Evolutionary conservation across 768 basidiomycete genomes (phyloP), one percentile per base, ranked within the genome.

Genomic region (Leucosporidium yakuticum): DNA sequence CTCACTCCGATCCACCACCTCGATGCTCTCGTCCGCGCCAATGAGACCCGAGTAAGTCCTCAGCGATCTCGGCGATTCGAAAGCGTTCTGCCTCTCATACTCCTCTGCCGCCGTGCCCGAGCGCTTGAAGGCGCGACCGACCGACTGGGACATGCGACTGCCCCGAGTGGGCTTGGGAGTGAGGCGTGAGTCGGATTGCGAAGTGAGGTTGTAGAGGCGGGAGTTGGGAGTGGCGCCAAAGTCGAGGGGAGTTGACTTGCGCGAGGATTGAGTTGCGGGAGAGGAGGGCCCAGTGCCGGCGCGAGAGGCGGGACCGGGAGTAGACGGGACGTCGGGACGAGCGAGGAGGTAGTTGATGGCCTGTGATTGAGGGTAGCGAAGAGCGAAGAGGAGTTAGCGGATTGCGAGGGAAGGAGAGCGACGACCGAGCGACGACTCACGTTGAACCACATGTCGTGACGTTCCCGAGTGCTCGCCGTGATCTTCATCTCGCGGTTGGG

Each of bases 401-500:
- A 15, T 15, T 9, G 39, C 39, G 17, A 44, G 6, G 39, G 11
- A 15, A 44, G 6, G 39, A 44, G 39, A 44, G 14, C 34, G 12
- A 12, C 34, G 39, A 3, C 14, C 14, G 39, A 44, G 39, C 14
- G 34, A 36, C 39, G 39, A 66, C 51, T 49, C 50, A 69, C 51
- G 59, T 47, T 89, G 62, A 91, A 81, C 96, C 96, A 99, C 69
- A 97, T 92, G 74, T 98, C 94, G 76, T 99, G 96, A 63, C 94
- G 84, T 73, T 98, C 96, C 77, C 90, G 90, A 12, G 88, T 94
- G 3, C 89, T 88, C 9, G 93, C 93, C n/a, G 96, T 98, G 76
- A 99, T 88, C 81, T 96, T 95, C 86, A 98, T 96, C 80, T 99
- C 96, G 66, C 95, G 84, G 69, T 92, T 89, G 17, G 91, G 89